A percentile compares a stretch with the other conserved stretches of the same genome.
Conservation (phyloP, 169 alveolate species). For the Plasmodium vivax region DNA sequence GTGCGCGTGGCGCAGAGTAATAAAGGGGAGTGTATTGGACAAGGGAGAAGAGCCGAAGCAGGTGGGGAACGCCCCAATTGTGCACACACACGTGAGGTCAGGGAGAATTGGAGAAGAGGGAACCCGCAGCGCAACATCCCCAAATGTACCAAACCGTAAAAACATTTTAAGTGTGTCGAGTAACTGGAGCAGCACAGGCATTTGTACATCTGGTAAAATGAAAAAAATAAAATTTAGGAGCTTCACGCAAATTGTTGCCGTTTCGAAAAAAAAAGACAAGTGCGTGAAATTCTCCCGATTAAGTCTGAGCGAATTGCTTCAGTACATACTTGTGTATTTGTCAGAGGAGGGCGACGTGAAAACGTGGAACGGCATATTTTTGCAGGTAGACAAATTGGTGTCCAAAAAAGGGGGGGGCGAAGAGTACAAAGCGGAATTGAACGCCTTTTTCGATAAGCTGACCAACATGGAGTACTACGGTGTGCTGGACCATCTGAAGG, state of each 20-base stretch:
- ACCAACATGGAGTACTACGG: constrained; percentile 17
- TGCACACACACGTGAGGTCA: neutral
- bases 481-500: constrained; percentile 23
- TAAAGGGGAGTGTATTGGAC: neutral
- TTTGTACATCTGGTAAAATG: constrained; percentile 10
- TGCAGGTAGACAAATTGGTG: constrained; percentile 39
- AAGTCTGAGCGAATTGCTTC: constrained; percentile 28
- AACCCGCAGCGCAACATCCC: neutral
- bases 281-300: constrained; percentile 34
- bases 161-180: neutral
- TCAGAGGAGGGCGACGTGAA: neutral
- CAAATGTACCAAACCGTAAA: neutral
- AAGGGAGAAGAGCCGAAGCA: neutral
- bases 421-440: constrained; percentile 21
- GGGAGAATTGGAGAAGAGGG: neutral
- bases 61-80: neutral
- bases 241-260: constrained; percentile 21
- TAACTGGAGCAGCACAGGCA: neutral
- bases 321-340: constrained; percentile 11
- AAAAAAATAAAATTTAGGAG: constrained; percentile 22
- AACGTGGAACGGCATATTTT: constrained; percentile 43
- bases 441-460: constrained; percentile 17
- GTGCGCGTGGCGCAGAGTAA: neutral
- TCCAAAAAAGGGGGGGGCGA: constrained; percentile 41
- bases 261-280: constrained; percentile 16